Base-by-base conservation (phyloP, 1,284 basidiomycete genomes). In the Vanrija humicola region DNA sequence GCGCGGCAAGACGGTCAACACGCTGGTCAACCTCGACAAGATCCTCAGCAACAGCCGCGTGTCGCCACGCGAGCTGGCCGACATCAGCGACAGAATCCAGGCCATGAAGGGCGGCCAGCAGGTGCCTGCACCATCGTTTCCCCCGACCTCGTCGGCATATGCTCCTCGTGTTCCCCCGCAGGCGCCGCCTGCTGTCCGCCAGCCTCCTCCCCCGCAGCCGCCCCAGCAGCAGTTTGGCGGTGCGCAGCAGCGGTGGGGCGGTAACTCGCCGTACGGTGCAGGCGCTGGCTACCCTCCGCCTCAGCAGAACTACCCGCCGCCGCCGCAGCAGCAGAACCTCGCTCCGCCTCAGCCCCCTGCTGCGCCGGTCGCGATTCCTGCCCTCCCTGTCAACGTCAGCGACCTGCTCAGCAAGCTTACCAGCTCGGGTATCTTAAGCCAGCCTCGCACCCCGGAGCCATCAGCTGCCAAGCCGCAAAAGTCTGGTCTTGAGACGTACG, bases 401-500 rank as follows among this genome's bases (percentile, higher is more conserved):
- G 64, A 69, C 51, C 69, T 75, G 6, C 61, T 74, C n/a, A 64
- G 64, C 29, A 72, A 66, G 45, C 64, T 75, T 43, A 69, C 64
- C 54, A 61, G 56, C 45, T 64, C 69, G 0, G 72, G 70, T 25
- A 44, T 64, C n/a, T 48, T 64, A 54, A 62, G 78, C 52, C 82
- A 83, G 38, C 81, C 86, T 1, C 72, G 80, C 52, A 73, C 73
- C 14, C 73, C 75, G 5, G 76, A 80, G 6, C 77, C 79, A 5
- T 73, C 70, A 10, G 78, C 78, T 23, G 14, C 51, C 50, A 6
- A 57, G 55, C 43, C 34, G 10, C 48, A 58, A 3, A 56, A 79
- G 62, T 69, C 79, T 28, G 80, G 77, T 38, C 74, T 81, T 58
- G 84, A 86, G 39, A 80, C 81, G 18, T 94, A 96, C 72, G 82